These are phyloP conservation scores for Saturnispora hagleri DNA, from an alignment of 805 yeast species.

Conservation along the genomic window DNA sequence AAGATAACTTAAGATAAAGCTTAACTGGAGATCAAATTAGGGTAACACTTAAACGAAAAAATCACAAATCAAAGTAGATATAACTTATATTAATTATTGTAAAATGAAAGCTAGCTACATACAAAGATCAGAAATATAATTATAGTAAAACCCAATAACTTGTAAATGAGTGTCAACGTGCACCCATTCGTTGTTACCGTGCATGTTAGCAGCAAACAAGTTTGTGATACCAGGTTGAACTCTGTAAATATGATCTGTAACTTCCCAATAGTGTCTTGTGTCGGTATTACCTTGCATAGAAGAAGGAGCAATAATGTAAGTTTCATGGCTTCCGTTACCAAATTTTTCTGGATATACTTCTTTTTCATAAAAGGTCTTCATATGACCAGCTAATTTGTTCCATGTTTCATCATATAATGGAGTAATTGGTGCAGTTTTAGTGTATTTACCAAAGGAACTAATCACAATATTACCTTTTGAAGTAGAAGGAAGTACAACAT, in stretches of 20 bases:
- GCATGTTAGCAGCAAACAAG: conserved; percentile 32
- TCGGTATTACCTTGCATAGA: conserved; percentile 66
- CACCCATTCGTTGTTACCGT: conserved; percentile 57
- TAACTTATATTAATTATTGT: neutral
- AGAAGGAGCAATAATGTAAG: conserved; percentile 42
- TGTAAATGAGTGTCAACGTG: conserved; percentile 49
- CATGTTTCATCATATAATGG: conserved; percentile 39
- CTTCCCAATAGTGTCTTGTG: conserved; percentile 54
- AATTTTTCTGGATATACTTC: conserved; percentile 26
- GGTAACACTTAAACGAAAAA: too few species aligned
- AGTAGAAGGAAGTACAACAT: conserved; percentile 18
- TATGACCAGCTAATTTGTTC: conserved; percentile 50
- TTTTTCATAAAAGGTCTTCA: conserved; percentile 53
- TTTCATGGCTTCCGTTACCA: conserved; percentile 5
- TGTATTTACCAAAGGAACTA: conserved; percentile 10
- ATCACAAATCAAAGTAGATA: too few species aligned
- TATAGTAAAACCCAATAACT: conserved; percentile 32
- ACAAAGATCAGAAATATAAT: conserved; percentile 11
- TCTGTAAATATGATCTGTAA: conserved; percentile 54
- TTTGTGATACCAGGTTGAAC: conserved; percentile 40
- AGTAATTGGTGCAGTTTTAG: conserved; percentile 32
- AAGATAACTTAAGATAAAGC: too few species aligned
- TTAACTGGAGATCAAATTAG: too few species aligned
- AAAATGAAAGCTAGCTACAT: neutral
- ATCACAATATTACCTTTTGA: conserved; percentile 19